Percentiles rank a stretch among this genome's conserved stretches.
Evolutionary conservation across 805 yeast species (phyloP).

Genomic region (Metschnikowia cerradonensis): DNA sequence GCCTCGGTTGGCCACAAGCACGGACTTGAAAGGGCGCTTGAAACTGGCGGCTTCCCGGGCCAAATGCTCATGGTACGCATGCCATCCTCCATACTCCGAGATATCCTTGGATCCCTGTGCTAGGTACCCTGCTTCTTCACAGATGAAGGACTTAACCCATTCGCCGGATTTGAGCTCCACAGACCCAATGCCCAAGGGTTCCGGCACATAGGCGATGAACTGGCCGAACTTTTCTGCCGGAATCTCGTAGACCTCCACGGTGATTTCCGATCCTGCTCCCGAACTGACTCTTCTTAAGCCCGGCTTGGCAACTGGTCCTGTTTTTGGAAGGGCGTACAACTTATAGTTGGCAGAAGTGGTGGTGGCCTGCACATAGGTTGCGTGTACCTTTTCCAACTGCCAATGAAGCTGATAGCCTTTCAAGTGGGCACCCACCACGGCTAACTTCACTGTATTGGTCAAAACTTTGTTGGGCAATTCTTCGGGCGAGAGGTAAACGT

Average conservation of each 20-base stretch:
- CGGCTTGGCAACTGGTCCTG: slow-evolving; percentile 84
- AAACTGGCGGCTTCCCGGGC: slow-evolving; percentile 23
- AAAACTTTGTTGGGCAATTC: slow-evolving; percentile 15
- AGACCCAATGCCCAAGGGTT: slow-evolving; percentile 92
- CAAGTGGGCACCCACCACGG: slow-evolving; percentile 96
- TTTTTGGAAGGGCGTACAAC: slow-evolving; percentile 76
- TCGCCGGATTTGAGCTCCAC: slow-evolving; percentile 78
- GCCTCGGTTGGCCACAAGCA: slow-evolving; percentile 95
- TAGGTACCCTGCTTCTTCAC: slow-evolving; percentile 85
- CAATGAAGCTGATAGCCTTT: slow-evolving; percentile 86
- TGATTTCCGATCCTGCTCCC: slow-evolving; percentile 66
- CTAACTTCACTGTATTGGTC: slow-evolving; percentile 50
- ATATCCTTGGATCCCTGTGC: slow-evolving; percentile 72
- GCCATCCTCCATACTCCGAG: slow-evolving; percentile 89
- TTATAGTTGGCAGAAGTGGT: slow-evolving; percentile 68
- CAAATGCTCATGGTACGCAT: slow-evolving; percentile 48
- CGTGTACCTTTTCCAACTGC: slow-evolving; percentile 86
- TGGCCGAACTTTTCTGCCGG: slow-evolving; percentile 76
- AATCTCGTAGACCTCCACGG: slow-evolving; percentile 77
- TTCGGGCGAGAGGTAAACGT: slow-evolving; percentile 38
- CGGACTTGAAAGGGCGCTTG: slow-evolving; percentile 67
- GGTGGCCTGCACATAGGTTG: slow-evolving; percentile 61
- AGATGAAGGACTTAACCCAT: slow-evolving; percentile 88
- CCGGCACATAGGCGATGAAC: slow-evolving; percentile 85
- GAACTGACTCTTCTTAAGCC: slow-evolving; percentile 70